Evolutionary conservation across 768 basidiomycete species (phyloP).

Genomic region (Amanita phalloides): DNA sequence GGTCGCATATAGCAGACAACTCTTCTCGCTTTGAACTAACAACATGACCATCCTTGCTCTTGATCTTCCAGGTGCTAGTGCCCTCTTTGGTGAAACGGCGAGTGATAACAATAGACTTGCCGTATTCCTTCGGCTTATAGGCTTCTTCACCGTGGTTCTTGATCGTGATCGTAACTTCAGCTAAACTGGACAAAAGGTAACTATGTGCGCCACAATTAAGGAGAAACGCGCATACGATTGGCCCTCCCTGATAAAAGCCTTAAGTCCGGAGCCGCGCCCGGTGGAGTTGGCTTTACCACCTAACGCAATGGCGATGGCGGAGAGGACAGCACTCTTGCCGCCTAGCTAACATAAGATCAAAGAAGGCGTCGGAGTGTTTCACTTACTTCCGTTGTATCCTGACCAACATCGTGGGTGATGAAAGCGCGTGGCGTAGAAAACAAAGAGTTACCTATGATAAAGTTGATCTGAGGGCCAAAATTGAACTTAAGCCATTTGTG

Average conservation of each 20-base stretch:
- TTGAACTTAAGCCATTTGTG: conserved; percentile 75
- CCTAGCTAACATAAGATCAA: conserved; percentile 33
- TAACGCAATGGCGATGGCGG: conserved; percentile 86
- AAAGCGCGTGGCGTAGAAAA: not conserved
- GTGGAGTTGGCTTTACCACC: conserved; percentile 91
- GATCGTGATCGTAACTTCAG: conserved; percentile 72
- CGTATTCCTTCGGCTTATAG: conserved; percentile 76
- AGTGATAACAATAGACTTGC: conserved; percentile 75
- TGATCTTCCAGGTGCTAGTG: conserved; percentile 73
- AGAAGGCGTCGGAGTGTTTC: not conserved
- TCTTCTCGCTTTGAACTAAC: conserved; percentile 78
- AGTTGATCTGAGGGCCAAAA: conserved; percentile 93
- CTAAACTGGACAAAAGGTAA: conserved; percentile 27
- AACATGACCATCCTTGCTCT: conserved; percentile 48
- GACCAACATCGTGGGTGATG: not conserved
- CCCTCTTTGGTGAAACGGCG: conserved; percentile 76
- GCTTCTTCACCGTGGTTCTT: conserved; percentile 92
- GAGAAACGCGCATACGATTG: conserved; percentile 43
- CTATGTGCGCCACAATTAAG: not conserved
- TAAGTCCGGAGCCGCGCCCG: conserved; percentile 78
- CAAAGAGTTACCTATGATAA: conserved; percentile 68
- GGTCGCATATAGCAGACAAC: conserved; percentile 79
- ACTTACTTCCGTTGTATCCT: conserved; percentile 92
- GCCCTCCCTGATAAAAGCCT: conserved; percentile 79
- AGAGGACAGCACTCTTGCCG: conserved; percentile 90